Evolutionary conservation across 345 rosid genomes (phyloP).

Genomic region (Linum usitatissimum): DNA sequence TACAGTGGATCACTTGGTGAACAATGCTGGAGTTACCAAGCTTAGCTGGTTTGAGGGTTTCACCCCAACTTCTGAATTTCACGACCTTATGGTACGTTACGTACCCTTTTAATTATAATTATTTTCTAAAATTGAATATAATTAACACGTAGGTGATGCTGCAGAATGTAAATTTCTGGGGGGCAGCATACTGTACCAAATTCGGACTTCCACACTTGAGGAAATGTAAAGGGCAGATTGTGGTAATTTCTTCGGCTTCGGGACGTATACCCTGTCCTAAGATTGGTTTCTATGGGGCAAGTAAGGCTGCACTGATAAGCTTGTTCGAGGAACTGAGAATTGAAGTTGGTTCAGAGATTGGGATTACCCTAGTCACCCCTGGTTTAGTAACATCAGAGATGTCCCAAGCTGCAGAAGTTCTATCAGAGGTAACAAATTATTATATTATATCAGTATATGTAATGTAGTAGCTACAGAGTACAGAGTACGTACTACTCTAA

Average conservation of each 20-base stretch:
- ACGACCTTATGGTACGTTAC: neutral
- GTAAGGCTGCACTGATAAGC: slow-evolving; percentile 44
- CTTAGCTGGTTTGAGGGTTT: neutral
- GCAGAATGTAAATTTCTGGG: slow-evolving; percentile 66
- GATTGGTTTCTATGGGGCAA: slow-evolving; percentile 53
- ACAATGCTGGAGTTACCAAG: neutral
- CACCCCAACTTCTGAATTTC: neutral
- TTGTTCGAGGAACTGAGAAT: slow-evolving; percentile 55
- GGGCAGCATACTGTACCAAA: slow-evolving; percentile 37
- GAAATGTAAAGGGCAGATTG: slow-evolving; percentile 42
- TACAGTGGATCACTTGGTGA: slow-evolving; percentile 1
- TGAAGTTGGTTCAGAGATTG: slow-evolving; percentile 37
- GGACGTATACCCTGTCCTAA: slow-evolving; percentile 42
- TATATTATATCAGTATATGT: no score
- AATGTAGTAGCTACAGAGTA: no score
- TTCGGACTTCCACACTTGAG: slow-evolving; percentile 50
- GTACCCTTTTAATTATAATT: neutral
- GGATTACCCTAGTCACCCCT: slow-evolving; percentile 47
- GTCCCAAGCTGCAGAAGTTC: slow-evolving; percentile 19
- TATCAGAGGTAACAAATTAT: neutral
- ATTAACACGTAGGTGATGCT: no score
- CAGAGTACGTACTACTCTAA: no score
- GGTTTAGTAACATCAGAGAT: slow-evolving; percentile 46
- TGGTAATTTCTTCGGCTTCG: slow-evolving; percentile 36
- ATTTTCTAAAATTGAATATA: no score